A percentile compares a stretch with the other conserved stretches of the same genome.
These are phyloP conservation scores for Boletus tomentosulus DNA, from an alignment of 768 basidiomycete species.

Conservation along the genomic window DNA sequence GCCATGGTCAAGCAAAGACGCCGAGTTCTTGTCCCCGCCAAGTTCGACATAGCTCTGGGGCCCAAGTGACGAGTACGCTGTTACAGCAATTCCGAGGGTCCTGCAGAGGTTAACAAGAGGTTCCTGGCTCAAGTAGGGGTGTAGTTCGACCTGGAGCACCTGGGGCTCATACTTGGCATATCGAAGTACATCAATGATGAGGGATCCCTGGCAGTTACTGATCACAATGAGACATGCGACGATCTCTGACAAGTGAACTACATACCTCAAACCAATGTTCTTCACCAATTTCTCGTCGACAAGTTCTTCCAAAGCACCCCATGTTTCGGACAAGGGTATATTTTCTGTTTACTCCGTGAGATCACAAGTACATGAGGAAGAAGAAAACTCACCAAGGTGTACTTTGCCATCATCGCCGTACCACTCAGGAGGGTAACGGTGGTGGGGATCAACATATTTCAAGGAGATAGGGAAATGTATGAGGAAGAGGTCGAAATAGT, in stretches of 20 bases:
- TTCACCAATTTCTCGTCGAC: slow-evolving; percentile 65
- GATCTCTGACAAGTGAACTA: not conserved
- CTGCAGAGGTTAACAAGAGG: slow-evolving; percentile 41
- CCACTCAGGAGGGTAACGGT: slow-evolving; percentile 85
- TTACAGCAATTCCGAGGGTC: slow-evolving; percentile 45
- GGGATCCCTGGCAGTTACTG: slow-evolving; percentile 70
- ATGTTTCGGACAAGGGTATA: slow-evolving; percentile 76
- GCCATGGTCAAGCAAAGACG: slow-evolving; percentile 53
- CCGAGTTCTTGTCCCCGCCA: slow-evolving; percentile 46
- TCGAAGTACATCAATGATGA: slow-evolving; percentile 72
- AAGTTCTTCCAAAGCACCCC: slow-evolving; percentile 77
- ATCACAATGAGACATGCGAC: not conserved
- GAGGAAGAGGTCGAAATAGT: slow-evolving; percentile 78
- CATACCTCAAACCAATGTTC: slow-evolving; percentile 76
- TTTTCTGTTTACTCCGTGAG: slow-evolving; percentile 40
- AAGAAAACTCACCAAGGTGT: slow-evolving; percentile 47
- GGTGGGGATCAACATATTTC: slow-evolving; percentile 70
- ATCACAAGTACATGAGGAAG: not conserved
- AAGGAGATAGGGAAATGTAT: slow-evolving; percentile 86
- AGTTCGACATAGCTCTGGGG: slow-evolving; percentile 62
- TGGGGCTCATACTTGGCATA: slow-evolving; percentile 66
- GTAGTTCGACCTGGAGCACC: slow-evolving; percentile 58
- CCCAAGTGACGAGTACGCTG: slow-evolving; percentile 55
- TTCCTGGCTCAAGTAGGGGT: slow-evolving; percentile 53
- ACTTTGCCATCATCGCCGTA: slow-evolving; percentile 68